These are phyloP conservation scores for Brassica rapa DNA, from an alignment of 345 rosid species.

Conservation along the genomic window DNA sequence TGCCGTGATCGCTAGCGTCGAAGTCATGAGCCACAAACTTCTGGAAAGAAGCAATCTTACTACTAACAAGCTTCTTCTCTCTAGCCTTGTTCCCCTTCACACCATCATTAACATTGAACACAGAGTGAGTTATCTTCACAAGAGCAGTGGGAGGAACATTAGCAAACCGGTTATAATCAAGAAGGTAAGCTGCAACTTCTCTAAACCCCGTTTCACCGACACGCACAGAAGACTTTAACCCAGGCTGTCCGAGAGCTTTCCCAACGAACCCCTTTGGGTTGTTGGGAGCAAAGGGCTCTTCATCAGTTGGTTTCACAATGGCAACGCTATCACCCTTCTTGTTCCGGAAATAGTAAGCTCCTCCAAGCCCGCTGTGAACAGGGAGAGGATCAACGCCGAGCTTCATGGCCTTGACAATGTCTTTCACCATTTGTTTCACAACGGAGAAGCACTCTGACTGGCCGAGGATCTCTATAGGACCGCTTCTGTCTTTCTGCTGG, in stretches of 20 bases:
- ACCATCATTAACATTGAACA: conserved; percentile 84
- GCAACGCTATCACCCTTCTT: conserved; percentile 74
- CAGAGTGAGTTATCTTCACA: conserved; percentile 91
- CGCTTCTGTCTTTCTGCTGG: conserved; percentile 79
- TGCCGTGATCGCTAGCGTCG: conserved; percentile 97
- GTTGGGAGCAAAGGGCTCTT: conserved; percentile 99
- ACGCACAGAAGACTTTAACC: conserved; percentile 91
- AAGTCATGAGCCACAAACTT: conserved; percentile 91
- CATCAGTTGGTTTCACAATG: conserved; percentile 96
- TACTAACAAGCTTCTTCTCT: conserved; percentile 76
- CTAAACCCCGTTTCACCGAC: conserved; percentile 97
- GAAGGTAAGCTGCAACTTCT: conserved; percentile 98
- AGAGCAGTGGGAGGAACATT: conserved; percentile 95
- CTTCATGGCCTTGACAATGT: conserved; percentile 80
- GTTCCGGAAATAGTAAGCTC: conserved; percentile 88
- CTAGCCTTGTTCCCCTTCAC: conserved; percentile 66
- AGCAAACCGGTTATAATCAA: conserved; percentile 76
- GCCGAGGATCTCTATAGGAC: conserved; percentile 88
- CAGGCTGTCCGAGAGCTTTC: conserved; percentile 96
- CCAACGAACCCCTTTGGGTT: conserved; percentile 98
- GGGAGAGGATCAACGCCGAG: conserved; percentile 80
- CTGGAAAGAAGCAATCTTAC: conserved; percentile 97
- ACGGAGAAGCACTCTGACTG: conserved; percentile 55
- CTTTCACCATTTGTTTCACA: conserved; percentile 60
- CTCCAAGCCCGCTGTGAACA: conserved; percentile 89